These are phyloP conservation scores for Candida cerambycidarum DNA, from an alignment of 805 yeast genomes.

Conservation along the genomic window DNA sequence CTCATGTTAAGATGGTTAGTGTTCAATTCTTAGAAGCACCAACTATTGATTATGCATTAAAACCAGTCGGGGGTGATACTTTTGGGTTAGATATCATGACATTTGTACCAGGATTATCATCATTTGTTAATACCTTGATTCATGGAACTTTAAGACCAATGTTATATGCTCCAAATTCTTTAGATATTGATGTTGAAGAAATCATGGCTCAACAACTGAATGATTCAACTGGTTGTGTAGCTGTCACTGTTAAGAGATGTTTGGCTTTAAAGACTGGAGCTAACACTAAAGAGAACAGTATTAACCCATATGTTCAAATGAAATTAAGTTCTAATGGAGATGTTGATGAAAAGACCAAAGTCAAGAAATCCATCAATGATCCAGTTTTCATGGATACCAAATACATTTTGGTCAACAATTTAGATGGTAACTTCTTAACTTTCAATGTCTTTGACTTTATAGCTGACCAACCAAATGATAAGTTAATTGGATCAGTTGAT, in stretches of 20 bases:
- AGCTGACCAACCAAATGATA: slow-evolving; percentile 55
- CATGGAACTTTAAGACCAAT: slow-evolving; percentile 72
- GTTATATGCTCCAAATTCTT: slow-evolving; percentile 79
- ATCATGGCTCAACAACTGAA: slow-evolving; percentile 60
- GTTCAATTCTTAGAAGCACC: slow-evolving; percentile 78
- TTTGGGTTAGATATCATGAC: slow-evolving; percentile 84
- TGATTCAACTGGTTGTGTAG: slow-evolving; percentile 67
- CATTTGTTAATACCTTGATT: slow-evolving; percentile 67
- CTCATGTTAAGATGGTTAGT: slow-evolving; percentile 74
- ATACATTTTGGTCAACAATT: slow-evolving; percentile 53
- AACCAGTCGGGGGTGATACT: slow-evolving; percentile 90
- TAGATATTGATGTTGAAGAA: slow-evolving; percentile 74
- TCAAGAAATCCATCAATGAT: slow-evolving; percentile 52
- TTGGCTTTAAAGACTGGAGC: slow-evolving; percentile 44
- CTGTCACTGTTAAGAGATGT: slow-evolving; percentile 59
- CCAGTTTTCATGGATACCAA: slow-evolving; percentile 71
- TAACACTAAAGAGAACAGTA: slow-evolving; percentile 36
- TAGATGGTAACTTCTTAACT: slow-evolving; percentile 54
- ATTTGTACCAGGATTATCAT: slow-evolving; percentile 73
- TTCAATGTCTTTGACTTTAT: slow-evolving; percentile 55
- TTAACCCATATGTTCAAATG: slow-evolving; percentile 58
- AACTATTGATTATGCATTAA: slow-evolving; percentile 71
- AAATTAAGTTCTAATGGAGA: slow-evolving; percentile 38
- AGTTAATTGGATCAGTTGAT: slow-evolving; percentile 45
- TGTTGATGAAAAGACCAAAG: slow-evolving; percentile 53